Evolutionary conservation across 192 early-diverging fungal genomes (phyloP).

Genomic region (Dispira parvispora): DNA sequence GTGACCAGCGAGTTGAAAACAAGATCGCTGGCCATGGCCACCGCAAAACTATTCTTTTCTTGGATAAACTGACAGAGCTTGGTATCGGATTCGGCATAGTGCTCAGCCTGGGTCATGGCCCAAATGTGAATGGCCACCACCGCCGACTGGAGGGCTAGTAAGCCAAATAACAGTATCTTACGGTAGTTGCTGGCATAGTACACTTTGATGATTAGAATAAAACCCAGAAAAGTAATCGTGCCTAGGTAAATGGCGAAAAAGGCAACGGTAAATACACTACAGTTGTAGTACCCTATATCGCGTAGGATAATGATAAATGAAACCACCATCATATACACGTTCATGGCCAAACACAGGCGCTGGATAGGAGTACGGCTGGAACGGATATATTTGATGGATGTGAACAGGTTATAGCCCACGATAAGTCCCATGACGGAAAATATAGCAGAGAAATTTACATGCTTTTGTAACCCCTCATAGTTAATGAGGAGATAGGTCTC

Average conservation of each 20-base stretch:
- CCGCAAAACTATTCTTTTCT: not conserved
- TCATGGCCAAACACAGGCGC: slow-evolving; percentile 1
- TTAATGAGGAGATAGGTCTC: too few relatives aligned
- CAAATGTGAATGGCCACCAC: not conserved
- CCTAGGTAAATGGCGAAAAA: not conserved
- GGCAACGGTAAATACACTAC: not conserved
- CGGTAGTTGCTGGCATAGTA: too few relatives aligned
- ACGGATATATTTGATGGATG: not conserved
- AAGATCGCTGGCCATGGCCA: not conserved
- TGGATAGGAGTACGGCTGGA: not conserved
- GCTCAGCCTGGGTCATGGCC: not conserved
- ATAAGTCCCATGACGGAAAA: not conserved
- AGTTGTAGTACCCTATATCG: not conserved
- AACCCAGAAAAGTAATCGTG: not conserved
- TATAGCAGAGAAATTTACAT: too few relatives aligned
- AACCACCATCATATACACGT: not conserved
- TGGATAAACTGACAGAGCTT: not conserved
- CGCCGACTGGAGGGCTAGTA: too few relatives aligned
- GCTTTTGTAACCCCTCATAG: too few relatives aligned
- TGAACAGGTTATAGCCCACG: not conserved
- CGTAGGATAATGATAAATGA: not conserved
- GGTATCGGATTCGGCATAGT: not conserved
- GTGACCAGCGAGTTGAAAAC: not conserved
- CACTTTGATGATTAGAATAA: too few relatives aligned
- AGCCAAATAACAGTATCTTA: too few relatives aligned